A percentile compares a stretch with the other conserved stretches of the same genome.
phyloP scores from a whole-genome alignment of 345 rosid species.

The Gossypium raimondii region DNA sequence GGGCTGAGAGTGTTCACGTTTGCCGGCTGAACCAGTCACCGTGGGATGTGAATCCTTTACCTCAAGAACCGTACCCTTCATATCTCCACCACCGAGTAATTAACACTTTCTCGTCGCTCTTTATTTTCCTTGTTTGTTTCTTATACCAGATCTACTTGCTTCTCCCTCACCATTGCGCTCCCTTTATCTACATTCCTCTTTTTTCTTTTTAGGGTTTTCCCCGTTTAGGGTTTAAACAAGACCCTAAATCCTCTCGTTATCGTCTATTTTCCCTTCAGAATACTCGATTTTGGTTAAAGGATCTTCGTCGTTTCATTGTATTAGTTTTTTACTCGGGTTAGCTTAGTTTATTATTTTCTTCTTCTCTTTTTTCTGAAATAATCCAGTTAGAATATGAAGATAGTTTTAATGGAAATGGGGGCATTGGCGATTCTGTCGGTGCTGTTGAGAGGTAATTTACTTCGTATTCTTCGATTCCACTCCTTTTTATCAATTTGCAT shows the following conservation, averaged over 20 bases:
- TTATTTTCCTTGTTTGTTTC: slow-evolving; percentile 9
- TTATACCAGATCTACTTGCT: slow-evolving; percentile 30
- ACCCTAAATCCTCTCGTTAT: slow-evolving; percentile 52
- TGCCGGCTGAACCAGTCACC: slow-evolving; percentile 94
- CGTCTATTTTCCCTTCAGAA: slow-evolving; percentile 22
- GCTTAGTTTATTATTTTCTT: slow-evolving; percentile 11
- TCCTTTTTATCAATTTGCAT: slow-evolving; percentile 25
- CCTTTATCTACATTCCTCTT: slow-evolving; percentile 13
- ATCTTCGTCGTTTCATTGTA: slow-evolving; percentile 33
- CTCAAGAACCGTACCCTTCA: background rate
- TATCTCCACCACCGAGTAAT: slow-evolving; percentile 30
- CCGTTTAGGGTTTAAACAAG: slow-evolving; percentile 39
- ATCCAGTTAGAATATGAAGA: slow-evolving; percentile 49
- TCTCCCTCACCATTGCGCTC: slow-evolving; percentile 18
- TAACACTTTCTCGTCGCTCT: background rate
- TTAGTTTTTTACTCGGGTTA: slow-evolving; percentile 11
- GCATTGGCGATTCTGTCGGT: slow-evolving; percentile 59
- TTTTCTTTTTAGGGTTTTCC: slow-evolving; percentile 33
- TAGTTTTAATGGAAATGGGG: slow-evolving; percentile 51
- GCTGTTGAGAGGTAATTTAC: slow-evolving; percentile 53
- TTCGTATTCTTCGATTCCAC: slow-evolving; percentile 21
- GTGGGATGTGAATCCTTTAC: slow-evolving; percentile 79
- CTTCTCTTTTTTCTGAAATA: background rate
- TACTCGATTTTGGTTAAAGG: slow-evolving; percentile 54
- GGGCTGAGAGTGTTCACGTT: slow-evolving; percentile 42